Evolutionary conservation across 345 rosid genomes (phyloP).

Genomic region (Schrenkiella parvula): DNA sequence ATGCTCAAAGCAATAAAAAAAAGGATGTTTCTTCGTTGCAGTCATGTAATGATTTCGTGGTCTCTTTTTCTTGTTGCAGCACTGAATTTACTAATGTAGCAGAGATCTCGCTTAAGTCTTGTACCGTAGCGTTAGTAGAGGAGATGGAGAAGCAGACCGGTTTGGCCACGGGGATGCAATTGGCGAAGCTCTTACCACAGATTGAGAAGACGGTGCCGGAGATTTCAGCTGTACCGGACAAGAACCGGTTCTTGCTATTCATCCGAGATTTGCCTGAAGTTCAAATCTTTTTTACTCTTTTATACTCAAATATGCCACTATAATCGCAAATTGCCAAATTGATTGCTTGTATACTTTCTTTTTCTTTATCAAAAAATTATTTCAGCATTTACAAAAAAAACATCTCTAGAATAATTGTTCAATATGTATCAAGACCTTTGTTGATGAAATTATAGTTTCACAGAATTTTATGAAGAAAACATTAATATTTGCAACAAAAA

Average conservation of each 20-base stretch:
- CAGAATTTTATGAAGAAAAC: neutral
- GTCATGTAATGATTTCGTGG: neutral
- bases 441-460: too few relatives aligned
- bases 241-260: constrained; percentile 55
- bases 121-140: constrained; percentile 47
- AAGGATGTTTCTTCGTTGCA: neutral
- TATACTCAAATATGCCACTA: constrained; percentile 64
- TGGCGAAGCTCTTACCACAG: constrained; percentile 78
- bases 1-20: neutral
- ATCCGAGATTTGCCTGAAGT: constrained; percentile 61
- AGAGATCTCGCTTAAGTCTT: constrained; percentile 57
- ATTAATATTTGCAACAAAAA: neutral
- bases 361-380: neutral
- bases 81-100: constrained; percentile 60
- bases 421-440: constrained; percentile 11
- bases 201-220: constrained; percentile 53
- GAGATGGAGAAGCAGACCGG: constrained; percentile 47
- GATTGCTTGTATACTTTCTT: neutral
- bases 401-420: neutral
- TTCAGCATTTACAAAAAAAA: neutral
- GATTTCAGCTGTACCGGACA: constrained; percentile 52
- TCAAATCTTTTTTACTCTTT: constrained; percentile 75
- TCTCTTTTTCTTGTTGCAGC: constrained; percentile 42
- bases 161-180: constrained; percentile 50
- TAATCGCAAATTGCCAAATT: constrained; percentile 9